These are phyloP conservation scores for Pichia membranifaciens DNA, from an alignment of 805 yeast species.

Conservation along the genomic window DNA sequence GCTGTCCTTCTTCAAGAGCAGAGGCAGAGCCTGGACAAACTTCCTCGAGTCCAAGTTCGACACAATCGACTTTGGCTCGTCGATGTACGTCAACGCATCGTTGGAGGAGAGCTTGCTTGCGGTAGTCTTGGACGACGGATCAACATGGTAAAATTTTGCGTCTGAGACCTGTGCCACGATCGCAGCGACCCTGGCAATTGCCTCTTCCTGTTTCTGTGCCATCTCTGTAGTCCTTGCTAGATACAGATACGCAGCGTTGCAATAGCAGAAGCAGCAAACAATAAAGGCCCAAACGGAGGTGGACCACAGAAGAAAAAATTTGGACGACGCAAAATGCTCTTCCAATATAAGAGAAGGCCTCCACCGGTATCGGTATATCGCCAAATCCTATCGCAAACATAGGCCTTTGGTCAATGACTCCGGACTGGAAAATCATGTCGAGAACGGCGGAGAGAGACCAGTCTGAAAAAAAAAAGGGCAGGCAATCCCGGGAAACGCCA, in stretches of 20 bases:
- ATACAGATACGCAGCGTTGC: too few relatives aligned
- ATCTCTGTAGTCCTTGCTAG: not conserved
- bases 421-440: too few relatives aligned
- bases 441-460: not conserved
- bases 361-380: too few relatives aligned
- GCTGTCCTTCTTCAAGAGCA: constrained; percentile 36
- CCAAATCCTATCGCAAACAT: too few relatives aligned
- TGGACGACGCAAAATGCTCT: too few relatives aligned
- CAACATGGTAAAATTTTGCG: constrained; percentile 12
- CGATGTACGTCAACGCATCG: constrained; percentile 48
- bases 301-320: too few relatives aligned
- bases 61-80: constrained; percentile 31
- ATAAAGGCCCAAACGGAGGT: too few relatives aligned
- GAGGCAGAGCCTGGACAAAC: constrained; percentile 56
- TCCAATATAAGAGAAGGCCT: not conserved
- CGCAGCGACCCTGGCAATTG: constrained; percentile 5
- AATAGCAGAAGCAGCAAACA: too few relatives aligned
- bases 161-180: constrained; percentile 6
- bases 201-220: constrained; percentile 11
- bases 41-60: constrained; percentile 39
- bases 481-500: not conserved
- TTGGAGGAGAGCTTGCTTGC: constrained; percentile 29
- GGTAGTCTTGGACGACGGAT: constrained; percentile 3
- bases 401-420: too few relatives aligned
- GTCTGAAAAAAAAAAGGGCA: not conserved